These are phyloP conservation scores for Lactuca saligna DNA, from an alignment of 129 eudicot genomes.

Conservation along the genomic window DNA sequence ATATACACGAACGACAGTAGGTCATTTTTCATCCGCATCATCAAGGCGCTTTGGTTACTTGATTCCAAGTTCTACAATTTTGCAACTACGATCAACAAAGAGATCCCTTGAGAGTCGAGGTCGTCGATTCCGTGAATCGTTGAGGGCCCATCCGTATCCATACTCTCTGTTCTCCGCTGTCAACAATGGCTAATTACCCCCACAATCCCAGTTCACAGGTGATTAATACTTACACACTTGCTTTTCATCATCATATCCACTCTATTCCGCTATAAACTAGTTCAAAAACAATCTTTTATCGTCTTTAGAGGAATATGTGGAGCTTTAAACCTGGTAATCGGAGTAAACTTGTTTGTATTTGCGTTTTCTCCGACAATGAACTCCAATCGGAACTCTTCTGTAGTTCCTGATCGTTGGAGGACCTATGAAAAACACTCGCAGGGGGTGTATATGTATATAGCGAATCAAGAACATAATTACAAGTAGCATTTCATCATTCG, in stretches of 20 bases:
- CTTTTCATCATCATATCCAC: neutral
- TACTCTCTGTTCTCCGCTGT: neutral
- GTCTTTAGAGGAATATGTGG: neutral
- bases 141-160: neutral
- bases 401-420: constrained; percentile 8
- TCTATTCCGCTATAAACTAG: neutral
- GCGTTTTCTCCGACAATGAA: constrained; percentile 10
- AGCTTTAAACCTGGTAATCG: neutral
- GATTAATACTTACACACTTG: neutral
- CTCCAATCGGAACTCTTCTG: constrained; percentile 11
- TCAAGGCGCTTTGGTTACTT: neutral
- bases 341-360: neutral
- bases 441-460: neutral
- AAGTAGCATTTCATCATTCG: constrained; percentile 11
- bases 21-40: constrained; percentile 9
- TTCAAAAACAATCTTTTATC: neutral
- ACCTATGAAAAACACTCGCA: neutral
- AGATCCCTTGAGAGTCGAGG: constrained; percentile 2
- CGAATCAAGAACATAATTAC: neutral
- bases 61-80: neutral
- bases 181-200: constrained; percentile 56
- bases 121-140: neutral
- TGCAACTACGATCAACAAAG: neutral
- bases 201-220: constrained; percentile 75
- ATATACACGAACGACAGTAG: neutral